Conservation (phyloP, 2,329 filamentous ascomycete species). For the Monilinia vaccinii-corymbosi region DNA sequence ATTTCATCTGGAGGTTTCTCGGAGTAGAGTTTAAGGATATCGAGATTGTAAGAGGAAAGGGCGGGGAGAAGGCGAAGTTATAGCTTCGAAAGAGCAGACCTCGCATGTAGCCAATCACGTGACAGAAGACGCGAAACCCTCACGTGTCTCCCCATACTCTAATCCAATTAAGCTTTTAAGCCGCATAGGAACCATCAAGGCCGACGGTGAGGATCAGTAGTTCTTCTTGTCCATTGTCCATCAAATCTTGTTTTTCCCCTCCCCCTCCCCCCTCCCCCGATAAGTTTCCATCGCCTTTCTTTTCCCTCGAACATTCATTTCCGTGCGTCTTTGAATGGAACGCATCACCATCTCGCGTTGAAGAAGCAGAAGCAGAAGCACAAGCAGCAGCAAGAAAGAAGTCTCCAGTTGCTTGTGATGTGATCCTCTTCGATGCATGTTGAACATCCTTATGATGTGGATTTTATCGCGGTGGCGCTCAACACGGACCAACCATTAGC, state of each 20-base stretch:
- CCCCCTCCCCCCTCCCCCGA: too few species aligned
- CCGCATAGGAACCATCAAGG: slow-evolving; percentile 10
- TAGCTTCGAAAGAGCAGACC: background rate
- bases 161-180: slow-evolving; percentile 21
- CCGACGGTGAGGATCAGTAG: slow-evolving; percentile 5
- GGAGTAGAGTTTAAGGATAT: slow-evolving; percentile 51
- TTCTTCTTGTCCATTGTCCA: background rate
- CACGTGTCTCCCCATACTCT: slow-evolving; percentile 8
- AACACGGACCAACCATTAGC: background rate
- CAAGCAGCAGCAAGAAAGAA: too few species aligned
- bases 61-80: slow-evolving; percentile 11
- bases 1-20: slow-evolving; percentile 59
- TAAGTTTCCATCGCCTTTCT: background rate
- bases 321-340: background rate
- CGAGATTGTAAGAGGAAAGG: slow-evolving; percentile 30
- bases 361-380: too few species aligned
- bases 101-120: background rate
- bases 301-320: background rate
- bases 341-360: too few species aligned
- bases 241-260: background rate
- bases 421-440: too few species aligned
- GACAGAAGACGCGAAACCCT: background rate
- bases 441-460: too few species aligned
- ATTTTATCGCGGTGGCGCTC: slow-evolving; percentile 1
- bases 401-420: too few species aligned